phyloP scores from a whole-genome alignment of 805 yeast genomes.

The Zygosaccharomyces siamensis region DNA sequence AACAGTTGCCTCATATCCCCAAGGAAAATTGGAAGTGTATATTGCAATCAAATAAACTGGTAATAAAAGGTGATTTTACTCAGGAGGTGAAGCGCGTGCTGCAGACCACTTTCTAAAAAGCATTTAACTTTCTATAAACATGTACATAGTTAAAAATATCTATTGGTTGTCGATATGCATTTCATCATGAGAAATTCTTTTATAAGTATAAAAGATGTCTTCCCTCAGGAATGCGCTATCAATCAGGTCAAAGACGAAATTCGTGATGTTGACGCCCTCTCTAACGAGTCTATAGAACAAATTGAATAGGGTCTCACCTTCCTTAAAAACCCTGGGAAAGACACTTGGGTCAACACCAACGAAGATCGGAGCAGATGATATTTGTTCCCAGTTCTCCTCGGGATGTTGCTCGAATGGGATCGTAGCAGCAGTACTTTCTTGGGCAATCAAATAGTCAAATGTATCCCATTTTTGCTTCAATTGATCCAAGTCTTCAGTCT shows the following conservation, averaged over 20 bases:
- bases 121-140: not conserved
- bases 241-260: constrained; percentile 16
- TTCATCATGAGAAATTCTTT: constrained; percentile 4
- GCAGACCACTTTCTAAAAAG: constrained; percentile 13
- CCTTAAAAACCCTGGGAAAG: constrained; percentile 16
- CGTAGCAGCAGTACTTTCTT: constrained; percentile 13
- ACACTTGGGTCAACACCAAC: constrained; percentile 37
- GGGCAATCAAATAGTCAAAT: constrained; percentile 49
- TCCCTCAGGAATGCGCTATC: constrained; percentile 21
- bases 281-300: constrained; percentile 14
- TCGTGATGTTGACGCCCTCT: constrained; percentile 4
- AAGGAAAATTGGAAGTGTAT: constrained; percentile 45
- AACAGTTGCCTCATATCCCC: constrained; percentile 44
- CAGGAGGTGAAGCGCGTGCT: constrained; percentile 34
- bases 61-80: constrained; percentile 46
- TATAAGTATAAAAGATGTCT: constrained; percentile 32
- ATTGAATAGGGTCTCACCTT: constrained; percentile 18
- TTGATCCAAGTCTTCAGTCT: constrained; percentile 51
- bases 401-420: constrained; percentile 25
- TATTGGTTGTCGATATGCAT: not conserved
- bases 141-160: constrained; percentile 14
- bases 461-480: constrained; percentile 42
- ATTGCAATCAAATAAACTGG: constrained; percentile 49
- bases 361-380: constrained; percentile 39
- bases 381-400: constrained; percentile 40